Conservation (phyloP, 202 grass and related monocot genomes). For the Eragrostis tef region DNA sequence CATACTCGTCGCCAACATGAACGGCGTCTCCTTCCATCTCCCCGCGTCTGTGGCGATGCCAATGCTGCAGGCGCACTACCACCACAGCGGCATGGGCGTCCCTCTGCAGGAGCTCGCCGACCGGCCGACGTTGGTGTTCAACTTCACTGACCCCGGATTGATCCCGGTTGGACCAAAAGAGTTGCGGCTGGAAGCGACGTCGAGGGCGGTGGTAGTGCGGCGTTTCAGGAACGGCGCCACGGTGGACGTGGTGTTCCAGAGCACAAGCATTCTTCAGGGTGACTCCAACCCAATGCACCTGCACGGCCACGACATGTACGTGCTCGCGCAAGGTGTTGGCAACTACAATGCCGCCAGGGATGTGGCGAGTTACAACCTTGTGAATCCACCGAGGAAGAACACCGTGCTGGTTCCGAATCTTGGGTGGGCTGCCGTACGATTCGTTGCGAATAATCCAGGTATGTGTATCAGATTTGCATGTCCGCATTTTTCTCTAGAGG, state of each 20-base stretch:
- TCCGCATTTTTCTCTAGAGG: too few relatives aligned
- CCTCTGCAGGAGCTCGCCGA: conserved; percentile 15
- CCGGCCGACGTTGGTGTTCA: conserved; percentile 28
- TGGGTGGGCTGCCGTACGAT: conserved; percentile 54
- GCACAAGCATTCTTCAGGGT: conserved; percentile 42
- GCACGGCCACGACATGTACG: conserved; percentile 56
- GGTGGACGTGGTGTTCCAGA: conserved; percentile 54
- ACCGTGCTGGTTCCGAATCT: conserved; percentile 41
- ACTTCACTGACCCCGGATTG: conserved; percentile 38
- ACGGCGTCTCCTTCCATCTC: conserved; percentile 43
- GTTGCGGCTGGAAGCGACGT: not conserved
- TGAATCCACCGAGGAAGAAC: conserved; percentile 42
- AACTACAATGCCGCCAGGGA: conserved; percentile 56
- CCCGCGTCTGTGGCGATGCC: not conserved
- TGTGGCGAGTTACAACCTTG: conserved; percentile 21
- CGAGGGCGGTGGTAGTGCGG: conserved; percentile 39
- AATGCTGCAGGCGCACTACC: conserved; percentile 29
- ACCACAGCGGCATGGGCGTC: not conserved
- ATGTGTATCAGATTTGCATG: not conserved
- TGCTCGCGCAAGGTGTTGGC: conserved; percentile 55
- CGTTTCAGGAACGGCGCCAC: conserved; percentile 34
- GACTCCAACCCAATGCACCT: conserved; percentile 57
- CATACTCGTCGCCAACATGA: too few relatives aligned
- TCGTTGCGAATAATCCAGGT: conserved; percentile 57
- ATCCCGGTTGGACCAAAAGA: conserved; percentile 23